Evolutionary conservation across 345 rosid genomes (phyloP), one percentile per base, ranked within the genome.

Genomic region (Brassica cretica): DNA sequence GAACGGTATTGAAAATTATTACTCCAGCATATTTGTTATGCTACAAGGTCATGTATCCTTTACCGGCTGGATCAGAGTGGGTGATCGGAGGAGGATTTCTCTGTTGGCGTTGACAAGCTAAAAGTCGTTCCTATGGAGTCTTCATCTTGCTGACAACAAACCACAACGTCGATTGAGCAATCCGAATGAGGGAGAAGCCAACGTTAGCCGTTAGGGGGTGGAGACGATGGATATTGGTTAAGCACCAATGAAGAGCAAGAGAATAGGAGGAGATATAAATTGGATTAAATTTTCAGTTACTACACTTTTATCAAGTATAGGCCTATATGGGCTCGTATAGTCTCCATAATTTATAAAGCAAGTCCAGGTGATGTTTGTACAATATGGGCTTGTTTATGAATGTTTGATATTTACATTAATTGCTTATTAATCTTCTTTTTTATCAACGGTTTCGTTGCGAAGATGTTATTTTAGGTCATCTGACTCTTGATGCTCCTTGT

Each of bases 81-180:
- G 29, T 85, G 58, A 71, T 78, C 0, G 91, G 92, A 80, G 84
- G 90, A 81, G 84, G 89, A 84, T 86, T 85, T 84, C 81, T 88
- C 73, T 85, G 85, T 16, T 93, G 87, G 79, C 84, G 96, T 68
- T 92, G 86, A 66, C 98, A 90, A 55, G 94, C 90, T 80, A 95
- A 84, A 82, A 98, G 89, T 69, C 99, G 90, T 82, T 93, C 98
- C 60, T 86, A 35, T 4, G 98, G 98, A 2, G 98, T 90, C 77
- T 93, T 95, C 84, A 94, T 88, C 84, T 93, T 95, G 91, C 99
- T 95, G 67, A 93, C 93, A 9, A 93, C 99, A 77, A 95, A 93
- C 10, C 44, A 37, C 44, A 37, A 51, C 65, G 78, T 18, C 25
- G 74, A 32, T 55, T 69, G 55, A 6, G 8, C 10, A 82, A 32